Evolutionary conservation across 441 rosid genomes (phyloP).

Genomic region (Corymbia citriodora): DNA sequence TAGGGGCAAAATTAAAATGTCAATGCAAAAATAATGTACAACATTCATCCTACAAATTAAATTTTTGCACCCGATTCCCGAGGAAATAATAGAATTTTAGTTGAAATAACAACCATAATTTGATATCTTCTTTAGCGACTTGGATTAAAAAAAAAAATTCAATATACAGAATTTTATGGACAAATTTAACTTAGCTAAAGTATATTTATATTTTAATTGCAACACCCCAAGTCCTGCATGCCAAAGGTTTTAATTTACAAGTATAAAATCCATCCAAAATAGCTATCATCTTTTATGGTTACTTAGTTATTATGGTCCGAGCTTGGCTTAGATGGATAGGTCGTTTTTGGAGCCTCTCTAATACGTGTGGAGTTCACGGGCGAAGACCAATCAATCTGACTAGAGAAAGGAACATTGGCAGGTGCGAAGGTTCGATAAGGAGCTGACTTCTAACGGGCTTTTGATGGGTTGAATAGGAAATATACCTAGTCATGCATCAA

Average conservation of each 20-base stretch:
- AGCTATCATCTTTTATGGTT: neutral
- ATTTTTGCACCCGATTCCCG: neutral
- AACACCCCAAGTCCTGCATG: neutral
- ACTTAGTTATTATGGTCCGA: neutral
- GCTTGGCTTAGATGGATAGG: neutral
- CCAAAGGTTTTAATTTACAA: neutral
- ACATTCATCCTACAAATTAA: neutral
- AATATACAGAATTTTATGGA: neutral
- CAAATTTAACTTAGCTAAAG: neutral
- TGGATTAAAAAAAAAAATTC: neutral
- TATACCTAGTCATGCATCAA: neutral
- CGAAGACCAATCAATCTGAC: neutral
- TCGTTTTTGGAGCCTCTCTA: neutral
- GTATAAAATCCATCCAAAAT: neutral
- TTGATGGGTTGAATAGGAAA: neutral
- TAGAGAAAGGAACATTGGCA: neutral
- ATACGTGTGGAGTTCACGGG: neutral
- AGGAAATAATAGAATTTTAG: neutral
- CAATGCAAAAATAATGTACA: neutral
- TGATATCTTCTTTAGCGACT: neutral
- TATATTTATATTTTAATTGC: neutral
- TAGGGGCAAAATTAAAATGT: neutral
- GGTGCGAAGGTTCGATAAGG: neutral
- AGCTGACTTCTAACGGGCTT: neutral
- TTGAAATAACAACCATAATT: neutral